Evolutionary conservation across 2,329 filamentous ascomycete genomes (phyloP), one percentile per base, ranked within the genome.

Genomic region (Magnaporthiopsis rhizophila): DNA sequence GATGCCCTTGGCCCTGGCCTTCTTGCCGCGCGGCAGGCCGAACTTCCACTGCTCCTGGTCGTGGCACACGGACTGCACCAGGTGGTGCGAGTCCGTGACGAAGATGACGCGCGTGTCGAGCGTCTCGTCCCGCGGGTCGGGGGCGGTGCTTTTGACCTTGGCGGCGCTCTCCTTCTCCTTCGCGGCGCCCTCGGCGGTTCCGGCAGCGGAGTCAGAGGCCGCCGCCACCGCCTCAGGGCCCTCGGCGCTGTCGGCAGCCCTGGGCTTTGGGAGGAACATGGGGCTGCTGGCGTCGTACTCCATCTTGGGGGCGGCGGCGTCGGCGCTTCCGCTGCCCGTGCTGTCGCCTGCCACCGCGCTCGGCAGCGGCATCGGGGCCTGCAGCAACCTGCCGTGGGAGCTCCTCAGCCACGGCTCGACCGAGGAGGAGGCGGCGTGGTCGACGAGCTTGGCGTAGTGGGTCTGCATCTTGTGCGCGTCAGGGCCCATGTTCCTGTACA

Each of bases 21-120:
- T 61, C 32, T 21, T 11, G 26, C 59, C n/a, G 13, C n/a, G 34
- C 12, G 5, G 13, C n/a, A 26, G 26, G 59, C 15, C 34, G 15
- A 61, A 24, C 21, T 15, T 61, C 59, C 59, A 61, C 18, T 18
- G n/a, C n/a, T 61, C 32, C 59, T 61, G 59, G n/a, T 13, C 34
- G 38, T 61, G 59, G 30, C 59, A 61, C 34, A 28, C 38, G 2
- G 34, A 45, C n/a, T 26, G 26, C 59, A 61, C 34, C 34, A 61
- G 13, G n/a, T 61, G 34, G 6, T 15, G 34, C 59, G 59, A 45
- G 38, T 61, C 59, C 32, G 59, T n/a, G 4, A 61, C 26, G 15
- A 61, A 26, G 8, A 61, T 61, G 34, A 61, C 30, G 18, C 34
- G 34, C 15, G 45, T 24, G 21, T 9, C 21, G 18, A 24, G 21